Conservation (phyloP, 495 filamentous ascomycete genomes). For the Coniosporium apollinis region DNA sequence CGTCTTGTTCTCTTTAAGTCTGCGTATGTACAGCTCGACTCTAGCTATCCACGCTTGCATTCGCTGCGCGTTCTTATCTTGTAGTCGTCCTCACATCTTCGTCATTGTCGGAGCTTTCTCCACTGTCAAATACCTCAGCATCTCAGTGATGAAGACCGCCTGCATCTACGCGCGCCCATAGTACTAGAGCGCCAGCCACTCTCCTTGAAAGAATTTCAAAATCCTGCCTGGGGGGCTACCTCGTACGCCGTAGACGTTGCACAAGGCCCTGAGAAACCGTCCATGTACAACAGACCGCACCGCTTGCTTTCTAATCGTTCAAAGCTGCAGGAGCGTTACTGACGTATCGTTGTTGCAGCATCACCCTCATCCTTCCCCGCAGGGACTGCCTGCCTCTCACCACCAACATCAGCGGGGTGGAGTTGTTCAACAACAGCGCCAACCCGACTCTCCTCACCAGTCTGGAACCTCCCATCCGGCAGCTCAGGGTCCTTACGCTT, state of each 20-base stretch:
- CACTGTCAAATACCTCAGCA: too few relatives aligned
- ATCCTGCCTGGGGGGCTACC: not conserved
- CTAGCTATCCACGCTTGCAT: too few relatives aligned
- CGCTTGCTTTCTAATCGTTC: not conserved
- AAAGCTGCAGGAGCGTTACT: conserved; percentile 7
- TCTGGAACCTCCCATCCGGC: conserved; percentile 17
- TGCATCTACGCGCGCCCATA: not conserved
- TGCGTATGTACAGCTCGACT: too few relatives aligned
- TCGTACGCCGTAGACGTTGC: not conserved
- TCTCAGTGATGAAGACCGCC: too few relatives aligned
- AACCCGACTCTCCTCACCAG: conserved; percentile 23
- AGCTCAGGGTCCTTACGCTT: conserved; percentile 21
- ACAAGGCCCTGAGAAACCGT: too few relatives aligned
- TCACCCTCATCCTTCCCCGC: conserved; percentile 21
- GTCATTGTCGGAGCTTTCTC: too few relatives aligned
- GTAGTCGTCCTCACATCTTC: too few relatives aligned
- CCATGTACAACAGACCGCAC: too few relatives aligned
- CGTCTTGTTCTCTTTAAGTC: too few relatives aligned
- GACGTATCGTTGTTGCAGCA: conserved; percentile 16
- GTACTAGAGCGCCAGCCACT: not conserved
- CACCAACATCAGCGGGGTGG: conserved; percentile 21
- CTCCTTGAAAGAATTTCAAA: not conserved
- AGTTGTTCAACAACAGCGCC: conserved; percentile 21
- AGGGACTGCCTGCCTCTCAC: conserved; percentile 25
- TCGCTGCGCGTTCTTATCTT: too few relatives aligned